Evolutionary conservation across 176 grass and related monocot species (phyloP), one percentile per base, ranked within the genome.

Genomic region (Tuctoria greenei): DNA sequence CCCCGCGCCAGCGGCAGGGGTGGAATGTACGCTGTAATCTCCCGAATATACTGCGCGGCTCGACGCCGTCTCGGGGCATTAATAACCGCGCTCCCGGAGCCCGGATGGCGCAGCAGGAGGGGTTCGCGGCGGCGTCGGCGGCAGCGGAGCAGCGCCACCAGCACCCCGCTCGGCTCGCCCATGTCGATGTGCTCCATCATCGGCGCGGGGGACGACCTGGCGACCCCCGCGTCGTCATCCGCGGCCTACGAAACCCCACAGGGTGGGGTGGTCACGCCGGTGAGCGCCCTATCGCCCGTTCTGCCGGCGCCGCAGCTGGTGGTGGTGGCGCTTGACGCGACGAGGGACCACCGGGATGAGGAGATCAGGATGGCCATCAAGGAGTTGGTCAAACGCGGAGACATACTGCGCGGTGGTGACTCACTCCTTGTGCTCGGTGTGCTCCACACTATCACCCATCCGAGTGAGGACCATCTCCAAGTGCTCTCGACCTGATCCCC

Each of bases 371-470:
- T 62, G 47, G 71, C 69, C 55, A 6, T 89, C 25, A 84, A 2
- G 31, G 47, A n/a, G 7, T 24, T 89, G 63, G 16, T 72, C 26
- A 40, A 62, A 4, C 73, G 84, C 1, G 90, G 87, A 1, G 77
- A 84, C 64, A 89, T 89, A 23, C 81, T 93, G 36, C 74, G 87
- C 21, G 84, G 81, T 24, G 69, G 77, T 1, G 72, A 87, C 70
- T 84, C 84, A 21, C 84, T 93, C 24, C 16, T 89, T 64, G 90
- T 93, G 64, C 90, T 93, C 35, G 84, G 84, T 50, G 87, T 93
- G 56, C 87, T 93, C 27, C 81, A 82, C 73, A 39, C 47, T 69
- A 62, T 87, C 73, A 87, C 77, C 73, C 80, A 84, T 83, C 81
- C 81, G 18, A 82, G 90, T 93, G 78, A 93, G 87, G 58, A 46